Conservation (phyloP, 768 basidiomycete species). For the Fomitopsis serialis region DNA sequence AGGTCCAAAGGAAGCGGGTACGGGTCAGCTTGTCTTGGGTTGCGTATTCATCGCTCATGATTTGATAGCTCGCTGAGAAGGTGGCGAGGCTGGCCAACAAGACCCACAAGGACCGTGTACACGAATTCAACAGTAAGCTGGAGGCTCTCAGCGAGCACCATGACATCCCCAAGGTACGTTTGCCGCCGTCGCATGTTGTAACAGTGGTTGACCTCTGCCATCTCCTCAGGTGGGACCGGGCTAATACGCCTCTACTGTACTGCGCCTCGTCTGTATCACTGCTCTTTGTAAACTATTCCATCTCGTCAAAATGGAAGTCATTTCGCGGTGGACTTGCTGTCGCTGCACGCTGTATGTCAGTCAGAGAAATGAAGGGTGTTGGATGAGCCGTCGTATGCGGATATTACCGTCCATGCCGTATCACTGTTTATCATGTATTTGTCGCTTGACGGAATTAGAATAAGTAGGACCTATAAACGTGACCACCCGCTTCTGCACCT, state of each 20-base stretch:
- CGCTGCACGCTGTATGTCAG: neutral
- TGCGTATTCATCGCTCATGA: slow-evolving; percentile 1
- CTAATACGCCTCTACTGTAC: slow-evolving; percentile 37
- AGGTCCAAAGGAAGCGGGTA: slow-evolving; percentile 78
- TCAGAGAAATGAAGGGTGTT: neutral
- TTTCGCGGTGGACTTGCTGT: too few species aligned
- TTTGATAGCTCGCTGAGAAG: slow-evolving; percentile 60
- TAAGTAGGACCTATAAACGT: slow-evolving; percentile 26
- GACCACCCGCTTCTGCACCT: slow-evolving; percentile 16
- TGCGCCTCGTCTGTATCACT: neutral
- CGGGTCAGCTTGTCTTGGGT: slow-evolving; percentile 5
- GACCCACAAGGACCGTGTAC: slow-evolving; percentile 92
- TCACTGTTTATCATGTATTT: slow-evolving; percentile 24
- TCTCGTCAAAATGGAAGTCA: neutral
- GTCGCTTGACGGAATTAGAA: slow-evolving; percentile 25
- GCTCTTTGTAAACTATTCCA: neutral
- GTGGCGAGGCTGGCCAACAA: slow-evolving; percentile 75
- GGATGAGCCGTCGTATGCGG: neutral
- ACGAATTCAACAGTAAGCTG: slow-evolving; percentile 82
- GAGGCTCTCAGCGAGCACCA: slow-evolving; percentile 90
- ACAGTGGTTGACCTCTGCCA: neutral
- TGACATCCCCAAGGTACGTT: slow-evolving; percentile 82
- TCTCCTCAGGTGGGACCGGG: slow-evolving; percentile 75
- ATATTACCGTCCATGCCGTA: neutral
- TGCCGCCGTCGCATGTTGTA: slow-evolving; percentile 14